Conservation (phyloP, 148 eudicot genomes). For the Persicaria tinctoria region DNA sequence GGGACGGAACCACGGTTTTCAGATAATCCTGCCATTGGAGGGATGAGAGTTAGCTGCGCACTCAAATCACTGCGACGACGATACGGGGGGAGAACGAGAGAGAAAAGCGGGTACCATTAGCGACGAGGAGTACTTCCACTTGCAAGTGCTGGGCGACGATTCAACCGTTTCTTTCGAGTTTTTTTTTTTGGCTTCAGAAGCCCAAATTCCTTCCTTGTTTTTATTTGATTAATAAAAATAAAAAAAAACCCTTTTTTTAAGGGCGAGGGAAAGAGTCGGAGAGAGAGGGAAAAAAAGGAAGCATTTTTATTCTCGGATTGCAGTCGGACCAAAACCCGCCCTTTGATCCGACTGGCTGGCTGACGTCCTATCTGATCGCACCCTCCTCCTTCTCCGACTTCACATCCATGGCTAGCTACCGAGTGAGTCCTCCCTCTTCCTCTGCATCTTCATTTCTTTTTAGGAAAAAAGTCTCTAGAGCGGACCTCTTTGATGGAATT, state of each 20-base stretch:
- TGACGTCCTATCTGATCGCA: background rate
- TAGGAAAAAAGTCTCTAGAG: background rate
- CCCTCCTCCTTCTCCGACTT: background rate
- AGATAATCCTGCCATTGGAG: slow-evolving; percentile 55
- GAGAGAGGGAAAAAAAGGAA: background rate
- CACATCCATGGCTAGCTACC: slow-evolving; percentile 10
- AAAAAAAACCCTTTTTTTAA: too few relatives aligned
- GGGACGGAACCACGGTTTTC: slow-evolving; percentile 75
- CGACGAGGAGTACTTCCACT: background rate
- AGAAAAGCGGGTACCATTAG: background rate
- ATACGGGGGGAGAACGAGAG: background rate
- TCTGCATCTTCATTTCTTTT: background rate
- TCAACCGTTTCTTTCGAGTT: background rate
- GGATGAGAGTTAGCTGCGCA: background rate
- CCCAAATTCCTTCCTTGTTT: background rate
- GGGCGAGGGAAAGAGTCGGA: too few relatives aligned
- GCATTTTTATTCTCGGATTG: background rate
- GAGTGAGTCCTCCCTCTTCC: slow-evolving; percentile 4
- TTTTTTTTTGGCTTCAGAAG: background rate
- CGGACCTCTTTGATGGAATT: background rate
- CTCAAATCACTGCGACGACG: background rate
- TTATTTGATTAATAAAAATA: background rate
- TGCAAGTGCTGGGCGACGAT: background rate
- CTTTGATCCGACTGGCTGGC: background rate
- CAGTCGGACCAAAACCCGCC: slow-evolving; percentile 5